phyloP scores from a whole-genome alignment of 805 yeast species.

The Candida ulmi region DNA sequence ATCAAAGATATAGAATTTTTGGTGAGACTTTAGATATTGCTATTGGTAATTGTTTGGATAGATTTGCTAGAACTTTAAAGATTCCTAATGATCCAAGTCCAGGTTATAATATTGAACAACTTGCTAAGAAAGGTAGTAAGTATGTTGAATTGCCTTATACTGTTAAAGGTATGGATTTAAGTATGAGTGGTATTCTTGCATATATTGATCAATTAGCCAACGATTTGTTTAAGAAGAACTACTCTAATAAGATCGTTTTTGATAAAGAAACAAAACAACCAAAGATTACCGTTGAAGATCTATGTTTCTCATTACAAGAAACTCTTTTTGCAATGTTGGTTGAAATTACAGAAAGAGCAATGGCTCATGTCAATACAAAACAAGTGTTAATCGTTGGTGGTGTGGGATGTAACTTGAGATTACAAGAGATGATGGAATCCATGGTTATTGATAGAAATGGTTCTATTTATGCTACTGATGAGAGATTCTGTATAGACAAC shows the following conservation, averaged over 20 bases:
- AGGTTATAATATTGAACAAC: constrained; percentile 92
- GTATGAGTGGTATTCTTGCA: constrained; percentile 94
- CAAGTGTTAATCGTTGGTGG: constrained; percentile 97
- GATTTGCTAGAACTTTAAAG: constrained; percentile 87
- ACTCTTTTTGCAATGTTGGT: constrained; percentile 93
- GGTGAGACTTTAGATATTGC: constrained; percentile 99
- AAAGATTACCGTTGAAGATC: constrained; percentile 70
- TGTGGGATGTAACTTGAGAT: constrained; percentile 89
- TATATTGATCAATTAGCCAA: constrained; percentile 76
- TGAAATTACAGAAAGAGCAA: constrained; percentile 95
- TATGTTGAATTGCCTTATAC: constrained; percentile 86
- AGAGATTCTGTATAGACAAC: constrained; percentile 93
- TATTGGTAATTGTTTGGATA: constrained; percentile 91
- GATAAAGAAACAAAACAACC: constrained; percentile 36
- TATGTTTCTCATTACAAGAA: constrained; percentile 91
- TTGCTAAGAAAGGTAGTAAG: constrained; percentile 64
- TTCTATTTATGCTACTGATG: constrained; percentile 90
- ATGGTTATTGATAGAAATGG: constrained; percentile 93
- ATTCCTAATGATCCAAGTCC: constrained; percentile 95
- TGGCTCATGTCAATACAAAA: constrained; percentile 90
- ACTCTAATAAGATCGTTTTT: constrained; percentile 29
- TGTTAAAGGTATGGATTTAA: constrained; percentile 96
- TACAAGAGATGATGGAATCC: constrained; percentile 94
- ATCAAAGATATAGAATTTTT: constrained; percentile 90
- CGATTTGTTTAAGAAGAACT: constrained; percentile 50